Evolutionary conservation across 1,284 basidiomycete species (phyloP).

Genomic region (Bondarzewia mesenterica): DNA sequence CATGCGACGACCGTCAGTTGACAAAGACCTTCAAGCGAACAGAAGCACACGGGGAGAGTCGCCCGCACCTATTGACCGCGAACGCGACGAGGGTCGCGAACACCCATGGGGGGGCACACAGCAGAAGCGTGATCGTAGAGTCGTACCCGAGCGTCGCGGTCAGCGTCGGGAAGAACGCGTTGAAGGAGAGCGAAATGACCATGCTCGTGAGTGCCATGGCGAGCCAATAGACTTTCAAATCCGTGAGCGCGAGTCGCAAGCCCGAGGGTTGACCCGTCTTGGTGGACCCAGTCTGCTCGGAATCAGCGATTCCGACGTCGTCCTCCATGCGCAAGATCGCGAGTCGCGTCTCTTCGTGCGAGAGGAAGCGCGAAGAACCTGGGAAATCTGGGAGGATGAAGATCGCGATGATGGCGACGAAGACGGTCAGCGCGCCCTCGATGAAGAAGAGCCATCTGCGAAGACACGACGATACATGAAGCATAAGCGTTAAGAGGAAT

Average conservation of each 20-base stretch:
- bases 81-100: slow-evolving; percentile 54
- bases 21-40: background rate
- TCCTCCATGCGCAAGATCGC: slow-evolving; percentile 71
- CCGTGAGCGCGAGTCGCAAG: slow-evolving; percentile 49
- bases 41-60: background rate
- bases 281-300: slow-evolving; percentile 26
- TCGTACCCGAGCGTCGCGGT: slow-evolving; percentile 63
- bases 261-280: slow-evolving; percentile 32
- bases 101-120: slow-evolving; percentile 74
- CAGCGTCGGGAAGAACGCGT: slow-evolving; percentile 66
- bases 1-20: background rate
- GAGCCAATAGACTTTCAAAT: slow-evolving; percentile 72
- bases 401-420: slow-evolving; percentile 51
- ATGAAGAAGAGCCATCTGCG: slow-evolving; percentile 69
- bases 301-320: slow-evolving; percentile 49
- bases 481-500: background rate
- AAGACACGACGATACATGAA: background rate
- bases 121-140: slow-evolving; percentile 55
- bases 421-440: slow-evolving; percentile 60
- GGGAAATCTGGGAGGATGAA: slow-evolving; percentile 78
- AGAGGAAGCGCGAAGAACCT: slow-evolving; percentile 47
- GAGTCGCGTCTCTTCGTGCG: slow-evolving; percentile 52
- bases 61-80: slow-evolving; percentile 34
- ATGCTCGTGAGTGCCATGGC: slow-evolving; percentile 46
- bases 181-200: slow-evolving; percentile 64